Conservation (phyloP, 179 eudicot species). For the Pouteria campechiana region DNA sequence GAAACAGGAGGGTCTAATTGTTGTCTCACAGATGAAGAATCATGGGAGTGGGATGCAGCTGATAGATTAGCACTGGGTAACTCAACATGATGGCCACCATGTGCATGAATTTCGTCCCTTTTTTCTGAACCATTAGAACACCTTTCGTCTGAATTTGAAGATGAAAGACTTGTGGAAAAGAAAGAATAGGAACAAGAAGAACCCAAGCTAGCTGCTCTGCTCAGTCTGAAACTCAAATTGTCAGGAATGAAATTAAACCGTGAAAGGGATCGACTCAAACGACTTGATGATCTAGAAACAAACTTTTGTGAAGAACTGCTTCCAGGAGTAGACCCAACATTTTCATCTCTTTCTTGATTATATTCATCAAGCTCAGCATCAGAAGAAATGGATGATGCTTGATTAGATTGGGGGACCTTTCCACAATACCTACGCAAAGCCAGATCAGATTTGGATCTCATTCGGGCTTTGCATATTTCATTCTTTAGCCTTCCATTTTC, state of each 20-base stretch:
- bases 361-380: constrained; percentile 40
- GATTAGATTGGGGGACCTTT: constrained; percentile 33
- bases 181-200: constrained; percentile 46
- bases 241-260: constrained; percentile 67
- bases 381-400: constrained; percentile 29
- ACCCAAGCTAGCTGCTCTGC: constrained; percentile 56
- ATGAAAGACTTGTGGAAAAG: constrained; percentile 33
- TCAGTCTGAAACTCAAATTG: constrained; percentile 73
- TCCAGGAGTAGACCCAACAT: constrained; percentile 20
- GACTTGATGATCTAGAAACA: constrained; percentile 36
- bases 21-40: constrained; percentile 19
- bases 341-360: constrained; percentile 35
- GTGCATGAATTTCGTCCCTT: constrained; percentile 26
- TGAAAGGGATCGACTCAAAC: constrained; percentile 60
- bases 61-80: constrained; percentile 27
- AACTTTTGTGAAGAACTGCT: constrained; percentile 46
- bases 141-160: constrained; percentile 30
- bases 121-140: constrained; percentile 16
- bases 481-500: constrained; percentile 8
- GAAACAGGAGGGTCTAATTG: constrained; percentile 16
- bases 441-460: constrained; percentile 22
- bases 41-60: constrained; percentile 21
- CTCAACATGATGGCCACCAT: constrained; percentile 32
- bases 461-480: constrained; percentile 16
- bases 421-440: constrained; percentile 30